Conservation (phyloP, 805 yeast genomes). For the Ogataea haglerorum region DNA sequence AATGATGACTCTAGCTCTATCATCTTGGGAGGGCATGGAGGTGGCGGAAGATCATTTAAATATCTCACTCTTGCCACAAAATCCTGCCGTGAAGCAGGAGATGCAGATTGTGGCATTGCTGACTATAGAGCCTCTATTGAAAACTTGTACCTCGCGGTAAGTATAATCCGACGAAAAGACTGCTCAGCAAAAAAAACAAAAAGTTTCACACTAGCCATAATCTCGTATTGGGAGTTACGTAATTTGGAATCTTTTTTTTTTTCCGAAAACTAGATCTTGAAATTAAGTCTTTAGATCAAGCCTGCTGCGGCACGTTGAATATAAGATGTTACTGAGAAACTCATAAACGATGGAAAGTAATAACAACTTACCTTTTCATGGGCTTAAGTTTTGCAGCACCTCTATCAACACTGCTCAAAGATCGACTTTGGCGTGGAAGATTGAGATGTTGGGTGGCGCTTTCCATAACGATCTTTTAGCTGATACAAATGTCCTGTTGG, state of each 20-base stretch:
- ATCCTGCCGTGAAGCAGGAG: conserved; percentile 51
- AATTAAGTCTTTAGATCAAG: neutral
- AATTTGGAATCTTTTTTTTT: too few species aligned
- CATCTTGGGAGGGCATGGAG: conserved; percentile 86
- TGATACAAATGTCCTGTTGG: conserved; percentile 55
- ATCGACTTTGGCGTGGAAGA: conserved; percentile 41
- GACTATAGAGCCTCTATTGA: too few species aligned
- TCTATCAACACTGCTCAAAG: conserved; percentile 42
- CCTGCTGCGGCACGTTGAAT: too few species aligned
- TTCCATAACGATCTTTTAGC: conserved; percentile 57
- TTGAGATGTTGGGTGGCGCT: conserved; percentile 57
- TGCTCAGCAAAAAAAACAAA: too few species aligned
- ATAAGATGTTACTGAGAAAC: too few species aligned
- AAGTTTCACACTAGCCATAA: too few species aligned
- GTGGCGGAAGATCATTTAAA: conserved; percentile 86
- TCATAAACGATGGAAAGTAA: too few species aligned
- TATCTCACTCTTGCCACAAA: conserved; percentile 81
- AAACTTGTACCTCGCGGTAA: too few species aligned
- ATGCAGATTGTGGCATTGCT: conserved; percentile 11
- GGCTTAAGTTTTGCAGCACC: conserved; percentile 55
- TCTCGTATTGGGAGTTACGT: too few species aligned
- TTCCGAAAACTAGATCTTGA: neutral
- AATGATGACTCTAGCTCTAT: conserved; percentile 44
- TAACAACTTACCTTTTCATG: conserved; percentile 38
- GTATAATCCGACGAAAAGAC: too few species aligned